Base-by-base conservation (phyloP, 768 basidiomycete genomes). In the Panaeolus papilionaceus region DNA sequence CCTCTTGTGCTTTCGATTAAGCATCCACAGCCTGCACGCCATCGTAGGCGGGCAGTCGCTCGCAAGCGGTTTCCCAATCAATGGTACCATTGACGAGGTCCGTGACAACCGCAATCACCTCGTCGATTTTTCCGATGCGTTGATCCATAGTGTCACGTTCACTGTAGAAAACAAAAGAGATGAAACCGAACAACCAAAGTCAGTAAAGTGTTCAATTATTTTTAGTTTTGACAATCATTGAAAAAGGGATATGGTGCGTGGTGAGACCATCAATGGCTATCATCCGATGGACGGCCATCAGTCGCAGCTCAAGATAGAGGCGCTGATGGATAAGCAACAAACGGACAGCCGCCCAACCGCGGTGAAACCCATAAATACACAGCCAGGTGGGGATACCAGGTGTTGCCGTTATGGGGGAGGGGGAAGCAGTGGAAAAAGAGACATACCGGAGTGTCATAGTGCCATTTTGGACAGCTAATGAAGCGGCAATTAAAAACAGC, bases 101-200 rank as follows among this genome's bases (percentile, higher is more conserved):
- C 62, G 85, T 87, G 68, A 98, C 89, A 63, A 92, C 88, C 66
- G 82, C 81, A 72, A 97, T 90, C 67, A 99, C 96, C 58, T 94
- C 89, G 80, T 99, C 96, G 70, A 97, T 89, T 61, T 85, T 75
- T 16, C 96, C 97, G 75, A 99, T 98, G 67, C 93, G 83, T 78
- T 99, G 98, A 67, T 91, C 87, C 61, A 92, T 99, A 61, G 96
- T 95, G 78, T 99, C 97, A 54, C 96, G 92, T 79, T 99, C 97
- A 68, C 95, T 95, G 71, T 66, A 69, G 38, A 67, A 67, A 70
- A 40, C 58, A 40, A 63, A 68, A 71, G 33, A 69, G 33, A 61
- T 61, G 42, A 44, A 44, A 44, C 42, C 42, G 42, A 44, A 44
- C 14, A 44, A 44, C 42, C 20, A 62, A 38, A 54, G 54, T 28